Base-by-base conservation (phyloP, 495 filamentous ascomycete genomes). In the Daldinia decipiens region DNA sequence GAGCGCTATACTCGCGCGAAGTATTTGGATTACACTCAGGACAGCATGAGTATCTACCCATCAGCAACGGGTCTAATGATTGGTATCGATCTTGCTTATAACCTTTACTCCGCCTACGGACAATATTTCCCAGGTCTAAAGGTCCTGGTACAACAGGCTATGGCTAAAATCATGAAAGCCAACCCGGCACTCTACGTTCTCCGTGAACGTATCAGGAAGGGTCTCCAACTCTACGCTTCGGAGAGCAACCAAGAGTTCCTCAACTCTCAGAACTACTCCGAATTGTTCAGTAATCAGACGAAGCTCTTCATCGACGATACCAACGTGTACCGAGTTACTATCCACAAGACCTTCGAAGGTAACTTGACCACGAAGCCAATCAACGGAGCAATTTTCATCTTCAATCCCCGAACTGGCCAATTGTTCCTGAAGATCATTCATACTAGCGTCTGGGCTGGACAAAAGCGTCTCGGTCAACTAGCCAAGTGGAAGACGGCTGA, bases 401-500 rank as follows among this genome's bases (percentile, higher is more conserved):
- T 99, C 89, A 99, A 98, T 76, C 96, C 96, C 17, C 89, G 96
- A 52, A 98, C 96, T 68, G 96, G 96, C 34, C 96, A 99, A 75
- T 82, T 99, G 19, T 99, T 99, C 87, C 80, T 99, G 73, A 99
- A 99, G 88, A 98, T 99, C 76, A 99, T 99, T 71, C 96, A 99
- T 82, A 99, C 96, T 3, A 98, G 94, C 74, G 96, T 99, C 40
- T 99, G 96, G 96, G 96, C 96, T 36, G 96, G 96, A 43, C 96
- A 99, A 80, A 99, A 99, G 81, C 96, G 96, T 91, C 86, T 99
- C 15, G 96, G 96, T 66, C 96, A 99, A 80, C 82, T 99, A 69
- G 96, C 96, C 31, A 99, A 99, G 79, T 99, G 96, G 96, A 99
- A 99, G 86, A 99, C 96, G 24, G 96, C 96, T 17, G 96, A 99